Conservation (phyloP, 371 early-diverging fungal genomes). For the Actinomucor elegans region DNA sequence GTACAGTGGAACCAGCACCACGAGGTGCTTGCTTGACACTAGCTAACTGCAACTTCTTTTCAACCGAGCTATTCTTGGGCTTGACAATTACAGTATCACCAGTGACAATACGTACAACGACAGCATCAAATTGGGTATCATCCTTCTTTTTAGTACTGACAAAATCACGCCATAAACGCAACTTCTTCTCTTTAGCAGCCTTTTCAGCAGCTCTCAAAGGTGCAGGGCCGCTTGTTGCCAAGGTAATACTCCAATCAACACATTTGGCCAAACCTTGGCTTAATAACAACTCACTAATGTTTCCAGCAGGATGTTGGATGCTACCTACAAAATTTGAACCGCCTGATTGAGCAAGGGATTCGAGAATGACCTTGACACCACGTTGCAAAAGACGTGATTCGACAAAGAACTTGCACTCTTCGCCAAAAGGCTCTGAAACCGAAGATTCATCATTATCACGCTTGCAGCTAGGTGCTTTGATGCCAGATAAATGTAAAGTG, state of each 20-base stretch:
- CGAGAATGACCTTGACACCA: slow-evolving; percentile 84
- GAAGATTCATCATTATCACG: slow-evolving; percentile 66
- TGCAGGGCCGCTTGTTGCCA: slow-evolving; percentile 75
- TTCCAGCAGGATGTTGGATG: slow-evolving; percentile 84
- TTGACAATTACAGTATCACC: slow-evolving; percentile 83
- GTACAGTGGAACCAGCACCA: slow-evolving; percentile 41
- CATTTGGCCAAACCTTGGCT: slow-evolving; percentile 84
- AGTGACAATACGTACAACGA: slow-evolving; percentile 71
- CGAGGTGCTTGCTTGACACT: slow-evolving; percentile 77
- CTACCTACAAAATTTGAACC: slow-evolving; percentile 75
- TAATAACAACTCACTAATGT: slow-evolving; percentile 89
- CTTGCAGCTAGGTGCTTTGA: slow-evolving; percentile 84
- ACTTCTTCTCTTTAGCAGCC: slow-evolving; percentile 68
- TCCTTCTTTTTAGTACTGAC: slow-evolving; percentile 44
- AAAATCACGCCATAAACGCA: slow-evolving; percentile 82
- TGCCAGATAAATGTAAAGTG: slow-evolving; percentile 81
- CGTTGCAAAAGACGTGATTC: slow-evolving; percentile 90
- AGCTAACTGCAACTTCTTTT: slow-evolving; percentile 81
- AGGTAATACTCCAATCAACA: slow-evolving; percentile 83
- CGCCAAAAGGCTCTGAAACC: slow-evolving; percentile 86
- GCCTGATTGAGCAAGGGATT: slow-evolving; percentile 61
- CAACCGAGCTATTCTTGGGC: slow-evolving; percentile 52
- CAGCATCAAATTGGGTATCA: slow-evolving; percentile 54
- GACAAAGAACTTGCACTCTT: slow-evolving; percentile 91
- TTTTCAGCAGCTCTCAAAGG: slow-evolving; percentile 81